These are phyloP conservation scores for Salix koriyanagi DNA, from an alignment of 345 rosid genomes.

Conservation along the genomic window DNA sequence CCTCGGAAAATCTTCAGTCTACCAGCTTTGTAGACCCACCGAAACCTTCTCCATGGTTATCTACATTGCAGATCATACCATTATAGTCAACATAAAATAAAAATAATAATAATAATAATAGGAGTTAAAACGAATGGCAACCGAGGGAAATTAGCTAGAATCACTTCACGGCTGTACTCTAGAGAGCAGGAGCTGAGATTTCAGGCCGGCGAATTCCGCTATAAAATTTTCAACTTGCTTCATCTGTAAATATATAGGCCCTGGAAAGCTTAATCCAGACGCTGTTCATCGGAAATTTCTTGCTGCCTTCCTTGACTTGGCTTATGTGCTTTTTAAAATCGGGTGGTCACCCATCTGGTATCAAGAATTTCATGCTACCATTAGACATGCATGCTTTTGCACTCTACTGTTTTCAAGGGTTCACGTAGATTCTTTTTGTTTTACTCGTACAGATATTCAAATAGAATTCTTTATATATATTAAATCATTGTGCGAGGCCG, in stretches of 20 bases:
- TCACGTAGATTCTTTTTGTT: not conserved
- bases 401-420: not conserved
- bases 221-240: not conserved
- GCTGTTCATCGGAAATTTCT: slow-evolving; percentile 15
- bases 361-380: not conserved
- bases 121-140: not conserved
- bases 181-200: not conserved
- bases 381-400: not conserved
- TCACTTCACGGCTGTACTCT: not conserved
- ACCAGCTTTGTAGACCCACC: not conserved
- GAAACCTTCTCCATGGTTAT: not conserved
- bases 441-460: too few relatives aligned
- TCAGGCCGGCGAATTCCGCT: not conserved
- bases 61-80: not conserved
- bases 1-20: not conserved
- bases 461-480: too few relatives aligned
- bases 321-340: not conserved
- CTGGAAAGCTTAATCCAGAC: not conserved
- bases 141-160: not conserved
- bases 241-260: slow-evolving; percentile 1
- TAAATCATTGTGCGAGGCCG: too few relatives aligned
- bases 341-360: not conserved
- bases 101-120: not conserved
- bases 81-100: not conserved
- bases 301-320: slow-evolving; percentile 12